These are phyloP conservation scores for Jatropha multifida DNA, from an alignment of 441 rosid species.

Conservation along the genomic window DNA sequence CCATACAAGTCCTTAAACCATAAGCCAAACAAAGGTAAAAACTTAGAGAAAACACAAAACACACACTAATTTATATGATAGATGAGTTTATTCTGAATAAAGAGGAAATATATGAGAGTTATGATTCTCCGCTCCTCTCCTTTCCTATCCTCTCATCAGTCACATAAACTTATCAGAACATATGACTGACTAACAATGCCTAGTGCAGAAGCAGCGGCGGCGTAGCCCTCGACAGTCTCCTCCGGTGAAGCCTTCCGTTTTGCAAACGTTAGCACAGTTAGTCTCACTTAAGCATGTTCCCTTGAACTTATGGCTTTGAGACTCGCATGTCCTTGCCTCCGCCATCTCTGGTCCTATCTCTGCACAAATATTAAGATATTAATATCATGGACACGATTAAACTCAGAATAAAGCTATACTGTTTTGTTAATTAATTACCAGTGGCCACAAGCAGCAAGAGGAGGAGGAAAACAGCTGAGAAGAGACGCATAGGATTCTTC, in stretches of 20 bases:
- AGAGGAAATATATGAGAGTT: too few species aligned
- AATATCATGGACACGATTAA: too few species aligned
- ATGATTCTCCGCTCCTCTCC: background rate
- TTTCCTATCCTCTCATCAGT: background rate
- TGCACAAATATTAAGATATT: background rate
- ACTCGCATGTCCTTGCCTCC: constrained; percentile 19
- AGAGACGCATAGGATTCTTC: constrained; percentile 11
- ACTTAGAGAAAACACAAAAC: too few species aligned
- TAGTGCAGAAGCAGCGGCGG: constrained; percentile 20
- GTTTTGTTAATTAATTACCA: background rate
- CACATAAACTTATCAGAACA: background rate
- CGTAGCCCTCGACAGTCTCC: constrained; percentile 14
- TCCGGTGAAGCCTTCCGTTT: constrained; percentile 14
- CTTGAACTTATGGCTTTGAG: constrained; percentile 20
- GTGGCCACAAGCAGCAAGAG: constrained; percentile 16
- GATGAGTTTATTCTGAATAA: too few species aligned
- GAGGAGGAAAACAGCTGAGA: constrained; percentile 8
- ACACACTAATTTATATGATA: too few species aligned
- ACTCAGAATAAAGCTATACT: too few species aligned
- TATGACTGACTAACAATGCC: background rate
- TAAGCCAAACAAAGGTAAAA: too few species aligned
- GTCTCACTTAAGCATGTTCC: constrained; percentile 7
- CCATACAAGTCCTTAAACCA: too few species aligned
- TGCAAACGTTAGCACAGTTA: constrained; percentile 17
- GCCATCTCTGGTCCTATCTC: constrained; percentile 10